Conservation (phyloP, 2,329 filamentous ascomycete species). For the Alternaria rosae region DNA sequence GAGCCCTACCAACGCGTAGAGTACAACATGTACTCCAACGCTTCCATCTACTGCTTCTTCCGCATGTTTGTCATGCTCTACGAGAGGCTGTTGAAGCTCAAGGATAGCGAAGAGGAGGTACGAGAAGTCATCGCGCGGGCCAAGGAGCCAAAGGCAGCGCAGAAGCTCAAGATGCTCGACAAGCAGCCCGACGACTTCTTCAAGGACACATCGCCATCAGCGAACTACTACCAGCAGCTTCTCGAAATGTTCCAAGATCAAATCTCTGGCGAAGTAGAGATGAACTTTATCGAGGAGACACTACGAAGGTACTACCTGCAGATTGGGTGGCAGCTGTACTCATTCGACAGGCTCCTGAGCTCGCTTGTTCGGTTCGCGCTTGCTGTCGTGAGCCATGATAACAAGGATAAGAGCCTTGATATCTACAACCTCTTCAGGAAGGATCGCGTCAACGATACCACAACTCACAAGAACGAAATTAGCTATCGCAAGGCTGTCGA, state of each 20-base stretch:
- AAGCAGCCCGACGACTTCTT: conserved; percentile 81
- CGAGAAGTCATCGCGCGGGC: conserved; percentile 76
- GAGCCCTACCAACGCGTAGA: conserved; percentile 80
- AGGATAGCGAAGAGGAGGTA: conserved; percentile 77
- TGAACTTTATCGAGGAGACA: conserved; percentile 85
- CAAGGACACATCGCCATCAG: conserved; percentile 64
- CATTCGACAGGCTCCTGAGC: conserved; percentile 85
- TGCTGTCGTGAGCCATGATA: conserved; percentile 82
- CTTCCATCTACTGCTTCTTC: conserved; percentile 93
- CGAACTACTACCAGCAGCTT: conserved; percentile 85
- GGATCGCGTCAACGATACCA: conserved; percentile 82
- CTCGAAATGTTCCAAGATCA: conserved; percentile 86
- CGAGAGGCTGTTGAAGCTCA: conserved; percentile 81
- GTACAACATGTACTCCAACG: conserved; percentile 92
- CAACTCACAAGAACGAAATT: conserved; percentile 88
- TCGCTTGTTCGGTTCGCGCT: conserved; percentile 82
- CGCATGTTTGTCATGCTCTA: conserved; percentile 93
- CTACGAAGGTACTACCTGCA: conserved; percentile 90
- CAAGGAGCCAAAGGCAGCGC: conserved; percentile 78
- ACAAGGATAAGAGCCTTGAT: conserved; percentile 92
- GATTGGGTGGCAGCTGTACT: conserved; percentile 92
- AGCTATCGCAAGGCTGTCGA: conserved; percentile 91
- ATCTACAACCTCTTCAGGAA: conserved; percentile 86
- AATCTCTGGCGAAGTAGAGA: conserved; percentile 81
- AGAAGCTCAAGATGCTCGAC: conserved; percentile 82